Evolutionary conservation across 1,284 basidiomycete genomes (phyloP).

Genomic region (Malassezia yamatoensis): DNA sequence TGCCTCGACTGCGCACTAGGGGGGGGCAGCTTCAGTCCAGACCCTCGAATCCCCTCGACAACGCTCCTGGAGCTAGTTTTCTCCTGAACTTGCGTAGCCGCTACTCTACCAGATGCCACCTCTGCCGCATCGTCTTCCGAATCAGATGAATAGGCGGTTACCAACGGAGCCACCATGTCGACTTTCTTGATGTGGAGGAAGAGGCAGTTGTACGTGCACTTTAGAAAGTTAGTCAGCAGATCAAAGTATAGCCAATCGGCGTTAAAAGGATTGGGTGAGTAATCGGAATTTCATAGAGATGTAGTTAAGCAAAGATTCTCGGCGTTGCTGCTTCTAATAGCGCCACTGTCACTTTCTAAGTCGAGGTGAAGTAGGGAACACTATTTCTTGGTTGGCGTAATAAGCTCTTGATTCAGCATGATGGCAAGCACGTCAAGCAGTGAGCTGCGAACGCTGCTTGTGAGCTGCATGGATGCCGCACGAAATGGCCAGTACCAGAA

Average conservation of each 20-base stretch:
- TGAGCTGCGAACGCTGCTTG: conserved; percentile 21
- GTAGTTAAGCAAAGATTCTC: neutral
- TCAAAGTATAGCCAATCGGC: neutral
- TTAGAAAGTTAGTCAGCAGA: neutral
- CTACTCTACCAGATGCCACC: neutral
- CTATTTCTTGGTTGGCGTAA: too few relatives aligned
- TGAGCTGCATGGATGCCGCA: conserved; percentile 39
- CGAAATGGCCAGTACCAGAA: conserved; percentile 34
- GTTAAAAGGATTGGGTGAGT: neutral
- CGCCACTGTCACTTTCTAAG: too few relatives aligned
- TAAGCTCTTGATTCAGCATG: neutral
- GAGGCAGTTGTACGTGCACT: too few relatives aligned
- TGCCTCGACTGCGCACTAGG: conserved; percentile 1
- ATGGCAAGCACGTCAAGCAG: neutral
- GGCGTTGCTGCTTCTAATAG: too few relatives aligned
- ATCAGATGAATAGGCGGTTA: conserved; percentile 20
- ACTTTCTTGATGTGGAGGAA: too few relatives aligned
- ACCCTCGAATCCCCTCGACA: neutral
- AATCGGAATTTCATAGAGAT: neutral
- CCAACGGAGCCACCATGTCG: conserved; percentile 4
- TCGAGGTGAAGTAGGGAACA: too few relatives aligned
- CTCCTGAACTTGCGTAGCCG: neutral
- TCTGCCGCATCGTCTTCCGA: conserved; percentile 15
- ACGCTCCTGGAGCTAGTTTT: neutral
- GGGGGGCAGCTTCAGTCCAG: conserved; percentile 8